Conservation (phyloP, 805 yeast genomes). For the Komagataella pastoris region DNA sequence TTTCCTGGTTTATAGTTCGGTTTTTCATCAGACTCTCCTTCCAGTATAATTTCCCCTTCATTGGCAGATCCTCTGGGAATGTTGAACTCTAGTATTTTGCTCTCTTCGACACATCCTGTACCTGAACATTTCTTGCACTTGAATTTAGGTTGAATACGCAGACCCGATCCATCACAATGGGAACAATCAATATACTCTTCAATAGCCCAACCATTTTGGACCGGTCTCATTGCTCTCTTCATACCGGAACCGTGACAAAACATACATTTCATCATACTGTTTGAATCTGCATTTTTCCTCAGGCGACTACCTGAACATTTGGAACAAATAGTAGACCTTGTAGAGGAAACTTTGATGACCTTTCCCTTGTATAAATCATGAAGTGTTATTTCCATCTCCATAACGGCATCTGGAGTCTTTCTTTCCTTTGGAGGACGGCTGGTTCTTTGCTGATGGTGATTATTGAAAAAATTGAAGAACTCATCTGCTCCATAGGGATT, state of each 20-base stretch:
- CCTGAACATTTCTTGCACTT: constrained; percentile 72
- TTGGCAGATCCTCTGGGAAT: constrained; percentile 59
- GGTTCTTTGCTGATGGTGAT: constrained; percentile 20
- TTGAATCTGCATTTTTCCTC: constrained; percentile 38
- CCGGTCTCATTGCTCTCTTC: constrained; percentile 42
- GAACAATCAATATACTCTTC: constrained; percentile 48
- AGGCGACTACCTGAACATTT: constrained; percentile 72
- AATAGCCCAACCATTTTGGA: constrained; percentile 68
- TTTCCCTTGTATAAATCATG: constrained; percentile 76
- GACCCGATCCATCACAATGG: constrained; percentile 62
- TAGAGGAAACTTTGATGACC: constrained; percentile 56
- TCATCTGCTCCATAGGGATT: constrained; percentile 55
- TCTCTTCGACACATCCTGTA: constrained; percentile 41
- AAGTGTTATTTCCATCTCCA: constrained; percentile 50
- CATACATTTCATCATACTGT: constrained; percentile 30
- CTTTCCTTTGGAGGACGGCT: constrained; percentile 8
- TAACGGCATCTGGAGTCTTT: constrained; percentile 52
- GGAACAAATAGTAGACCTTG: constrained; percentile 61
- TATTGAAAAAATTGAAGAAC: constrained; percentile 58
- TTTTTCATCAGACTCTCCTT: constrained; percentile 67
- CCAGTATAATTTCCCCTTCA: constrained; percentile 46
- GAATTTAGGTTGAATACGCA: constrained; percentile 46
- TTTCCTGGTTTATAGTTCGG: constrained; percentile 70
- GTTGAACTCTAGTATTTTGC: constrained; percentile 63
- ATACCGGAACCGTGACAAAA: constrained; percentile 65